Evolutionary conservation across 768 basidiomycete species (phyloP).

Genomic region (Fomitopsis pulvina): DNA sequence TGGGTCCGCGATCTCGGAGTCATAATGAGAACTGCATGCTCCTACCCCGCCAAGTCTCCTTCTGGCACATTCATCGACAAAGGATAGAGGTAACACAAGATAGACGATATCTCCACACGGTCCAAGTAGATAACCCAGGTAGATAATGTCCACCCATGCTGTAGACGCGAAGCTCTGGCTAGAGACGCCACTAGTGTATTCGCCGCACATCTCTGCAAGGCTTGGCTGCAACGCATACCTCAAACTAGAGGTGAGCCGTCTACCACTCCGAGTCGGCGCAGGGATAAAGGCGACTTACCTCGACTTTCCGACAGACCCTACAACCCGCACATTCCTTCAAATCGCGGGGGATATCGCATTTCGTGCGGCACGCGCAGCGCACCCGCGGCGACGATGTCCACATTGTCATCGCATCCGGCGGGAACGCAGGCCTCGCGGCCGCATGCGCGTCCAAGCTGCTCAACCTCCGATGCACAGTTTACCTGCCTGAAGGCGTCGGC

Average conservation of each 20-base stretch:
- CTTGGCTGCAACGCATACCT: slow-evolving; percentile 52
- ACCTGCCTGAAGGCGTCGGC: slow-evolving; percentile 49
- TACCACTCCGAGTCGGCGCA: background rate
- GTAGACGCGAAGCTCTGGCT: slow-evolving; percentile 36
- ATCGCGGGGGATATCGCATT: slow-evolving; percentile 61
- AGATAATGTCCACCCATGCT: too few relatives aligned
- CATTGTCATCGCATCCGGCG: slow-evolving; percentile 65
- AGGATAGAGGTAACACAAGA: too few relatives aligned
- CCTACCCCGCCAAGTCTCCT: too few relatives aligned
- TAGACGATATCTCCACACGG: too few relatives aligned
- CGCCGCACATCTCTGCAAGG: slow-evolving; percentile 47
- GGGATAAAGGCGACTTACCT: background rate
- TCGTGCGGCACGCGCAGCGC: slow-evolving; percentile 44
- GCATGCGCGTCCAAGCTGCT: slow-evolving; percentile 56
- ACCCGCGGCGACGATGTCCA: slow-evolving; percentile 49
- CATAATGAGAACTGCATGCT: too few relatives aligned
- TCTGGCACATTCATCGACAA: too few relatives aligned
- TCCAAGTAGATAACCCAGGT: too few relatives aligned
- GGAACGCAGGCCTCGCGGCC: slow-evolving; percentile 75
- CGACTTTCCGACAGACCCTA: slow-evolving; percentile 51
- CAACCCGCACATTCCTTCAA: slow-evolving; percentile 77
- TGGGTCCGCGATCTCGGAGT: too few relatives aligned
- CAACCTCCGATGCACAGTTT: slow-evolving; percentile 57
- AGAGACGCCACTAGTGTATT: slow-evolving; percentile 62
- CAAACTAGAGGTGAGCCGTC: slow-evolving; percentile 57